A percentile compares a stretch with the other conserved stretches of the same genome.
Conservation (phyloP, 257 asterid species). For the Fraxinus americana region DNA sequence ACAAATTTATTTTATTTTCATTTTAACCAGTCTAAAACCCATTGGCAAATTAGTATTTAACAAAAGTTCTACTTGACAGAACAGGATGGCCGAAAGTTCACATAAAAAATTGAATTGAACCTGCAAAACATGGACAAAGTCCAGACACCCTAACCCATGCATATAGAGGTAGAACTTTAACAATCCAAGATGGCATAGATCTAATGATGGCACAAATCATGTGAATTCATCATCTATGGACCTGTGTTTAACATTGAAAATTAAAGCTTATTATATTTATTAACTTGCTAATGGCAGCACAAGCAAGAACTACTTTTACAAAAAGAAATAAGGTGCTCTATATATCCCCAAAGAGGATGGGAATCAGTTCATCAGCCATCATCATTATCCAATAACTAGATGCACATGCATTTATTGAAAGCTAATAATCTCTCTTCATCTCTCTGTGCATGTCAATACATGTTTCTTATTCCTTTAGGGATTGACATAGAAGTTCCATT, state of each 20-base stretch:
- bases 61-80: neutral
- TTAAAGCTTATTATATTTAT: neutral
- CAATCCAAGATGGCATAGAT: conserved; percentile 13
- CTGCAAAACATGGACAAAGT: conserved; percentile 42
- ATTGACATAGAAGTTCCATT: neutral
- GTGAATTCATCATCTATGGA: neutral
- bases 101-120: conserved; percentile 25
- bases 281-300: conserved; percentile 14
- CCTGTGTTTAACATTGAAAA: neutral
- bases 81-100: neutral
- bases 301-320: conserved; percentile 1
- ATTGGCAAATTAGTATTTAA: conserved; percentile 3
- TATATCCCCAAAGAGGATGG: neutral
- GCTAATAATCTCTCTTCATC: neutral
- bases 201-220: neutral
- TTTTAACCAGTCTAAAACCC: conserved; percentile 10
- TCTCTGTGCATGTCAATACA: neutral
- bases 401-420: neutral
- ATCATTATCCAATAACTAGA: neutral
- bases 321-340: neutral
- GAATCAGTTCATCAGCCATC: neutral
- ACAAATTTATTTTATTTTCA: conserved; percentile 20
- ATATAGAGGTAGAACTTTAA: neutral
- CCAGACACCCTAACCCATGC: conserved; percentile 33
- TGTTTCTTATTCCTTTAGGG: neutral